Conservation (phyloP, 345 rosid species). For the Eutrema yunnanense region DNA sequence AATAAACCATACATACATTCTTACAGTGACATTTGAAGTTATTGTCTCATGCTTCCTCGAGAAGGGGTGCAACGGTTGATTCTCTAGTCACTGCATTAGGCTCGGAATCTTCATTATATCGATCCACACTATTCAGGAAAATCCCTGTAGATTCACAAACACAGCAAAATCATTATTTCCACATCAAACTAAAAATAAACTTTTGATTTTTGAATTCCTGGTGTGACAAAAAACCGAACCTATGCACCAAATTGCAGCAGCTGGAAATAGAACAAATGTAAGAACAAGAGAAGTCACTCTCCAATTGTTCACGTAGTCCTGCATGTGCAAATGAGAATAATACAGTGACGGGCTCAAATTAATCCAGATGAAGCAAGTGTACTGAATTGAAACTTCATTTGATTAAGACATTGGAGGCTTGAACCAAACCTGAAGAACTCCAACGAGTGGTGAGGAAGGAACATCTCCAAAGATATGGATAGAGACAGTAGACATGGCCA, state of each 20-base stretch:
- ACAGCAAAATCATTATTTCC: not conserved
- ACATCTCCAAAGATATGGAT: conserved; percentile 97
- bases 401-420: not conserved
- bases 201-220: not conserved
- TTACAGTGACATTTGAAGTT: not conserved
- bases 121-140: conserved; percentile 63
- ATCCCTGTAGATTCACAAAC: conserved; percentile 43
- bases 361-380: not conserved
- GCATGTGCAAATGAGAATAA: conserved; percentile 17
- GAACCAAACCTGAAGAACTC: conserved; percentile 72
- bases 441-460: conserved; percentile 98
- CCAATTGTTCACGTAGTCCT: conserved; percentile 82
- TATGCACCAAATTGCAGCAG: conserved; percentile 80
- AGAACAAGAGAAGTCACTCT: conserved; percentile 78
- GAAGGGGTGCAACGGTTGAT: conserved; percentile 49
- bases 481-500: conserved; percentile 95
- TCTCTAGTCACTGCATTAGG: conserved; percentile 25
- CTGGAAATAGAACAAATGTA: conserved; percentile 66
- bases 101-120: conserved; percentile 57
- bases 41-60: conserved; percentile 31
- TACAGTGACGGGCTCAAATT: not conserved
- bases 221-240: conserved; percentile 35
- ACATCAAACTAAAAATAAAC: not conserved
- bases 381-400: not conserved
- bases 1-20: not conserved